phyloP scores from a whole-genome alignment of 1,139 yeast genomes.

The Diutina mesorugosa region DNA sequence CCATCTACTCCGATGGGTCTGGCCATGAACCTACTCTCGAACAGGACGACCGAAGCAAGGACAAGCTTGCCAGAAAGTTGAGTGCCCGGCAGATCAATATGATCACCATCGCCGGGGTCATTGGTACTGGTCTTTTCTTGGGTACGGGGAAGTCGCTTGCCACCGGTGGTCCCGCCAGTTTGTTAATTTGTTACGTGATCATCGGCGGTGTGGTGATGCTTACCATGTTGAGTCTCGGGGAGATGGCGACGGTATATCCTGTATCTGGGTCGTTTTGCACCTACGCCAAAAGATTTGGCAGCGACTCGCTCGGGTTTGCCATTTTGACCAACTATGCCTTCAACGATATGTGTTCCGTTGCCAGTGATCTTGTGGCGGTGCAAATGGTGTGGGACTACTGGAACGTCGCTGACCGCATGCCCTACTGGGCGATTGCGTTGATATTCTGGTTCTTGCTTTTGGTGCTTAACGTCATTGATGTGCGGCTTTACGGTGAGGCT shows the following conservation, averaged over 20 bases:
- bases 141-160: constrained; percentile 61
- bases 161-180: constrained; percentile 70
- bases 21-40: not conserved
- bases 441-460: not conserved
- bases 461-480: constrained; percentile 52
- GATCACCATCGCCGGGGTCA: constrained; percentile 58
- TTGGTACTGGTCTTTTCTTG: constrained; percentile 59
- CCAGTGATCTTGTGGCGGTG: constrained; percentile 47
- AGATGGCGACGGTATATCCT: constrained; percentile 68
- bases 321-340: constrained; percentile 66
- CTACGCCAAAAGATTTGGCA: constrained; percentile 53
- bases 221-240: constrained; percentile 79
- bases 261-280: constrained; percentile 71
- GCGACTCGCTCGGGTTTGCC: constrained; percentile 68
- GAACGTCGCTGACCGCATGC: constrained; percentile 30
- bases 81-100: constrained; percentile 44
- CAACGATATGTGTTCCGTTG: constrained; percentile 52
- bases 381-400: constrained; percentile 43
- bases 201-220: constrained; percentile 61
- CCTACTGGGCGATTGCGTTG: not conserved
- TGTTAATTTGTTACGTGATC: constrained; percentile 55
- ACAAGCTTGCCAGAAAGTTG: constrained; percentile 18
- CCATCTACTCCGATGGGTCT: not conserved
- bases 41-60: not conserved
- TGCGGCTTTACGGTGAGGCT: constrained; percentile 59